Percentiles rank a stretch among this genome's conserved stretches.
These are phyloP conservation scores for Coniosporium tulheliwenetii DNA, from an alignment of 2,329 filamentous ascomycete species.

Conservation along the genomic window DNA sequence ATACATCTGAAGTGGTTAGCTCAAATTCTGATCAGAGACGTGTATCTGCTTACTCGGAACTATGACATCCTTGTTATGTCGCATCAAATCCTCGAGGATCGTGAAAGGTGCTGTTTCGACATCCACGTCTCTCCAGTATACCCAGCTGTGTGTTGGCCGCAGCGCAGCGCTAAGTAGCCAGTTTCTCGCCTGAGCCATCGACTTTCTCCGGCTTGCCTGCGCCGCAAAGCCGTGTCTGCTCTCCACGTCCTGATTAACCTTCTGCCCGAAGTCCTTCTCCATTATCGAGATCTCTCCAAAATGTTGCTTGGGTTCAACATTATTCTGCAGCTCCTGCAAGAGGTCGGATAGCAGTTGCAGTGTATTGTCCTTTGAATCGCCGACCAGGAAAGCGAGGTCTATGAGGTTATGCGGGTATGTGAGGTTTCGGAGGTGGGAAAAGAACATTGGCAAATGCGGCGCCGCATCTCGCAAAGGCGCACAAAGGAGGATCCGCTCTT, in stretches of 20 bases:
- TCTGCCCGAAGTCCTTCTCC: conserved; percentile 97
- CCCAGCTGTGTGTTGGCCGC: conserved; percentile 93
- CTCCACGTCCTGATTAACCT: conserved; percentile 94
- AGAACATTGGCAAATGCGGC: conserved; percentile 91
- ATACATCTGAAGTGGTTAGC: conserved; percentile 45
- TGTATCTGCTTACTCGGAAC: conserved; percentile 95
- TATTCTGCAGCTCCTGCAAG: conserved; percentile 63
- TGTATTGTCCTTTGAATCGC: conserved; percentile 90
- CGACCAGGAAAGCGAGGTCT: conserved; percentile 90
- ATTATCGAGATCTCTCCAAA: conserved; percentile 97
- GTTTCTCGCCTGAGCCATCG: conserved; percentile 96
- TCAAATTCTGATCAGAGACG: conserved; percentile 7
- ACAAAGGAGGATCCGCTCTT: conserved; percentile 88
- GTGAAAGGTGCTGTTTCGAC: conserved; percentile 95
- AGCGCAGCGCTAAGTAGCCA: conserved; percentile 91
- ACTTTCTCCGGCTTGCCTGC: conserved; percentile 80
- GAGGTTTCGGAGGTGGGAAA: conserved; percentile 89
- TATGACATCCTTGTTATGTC: conserved; percentile 96
- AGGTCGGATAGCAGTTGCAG: conserved; percentile 59
- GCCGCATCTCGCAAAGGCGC: conserved; percentile 88
- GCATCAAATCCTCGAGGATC: conserved; percentile 94
- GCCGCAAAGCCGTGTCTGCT: conserved; percentile 94
- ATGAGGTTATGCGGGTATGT: conserved; percentile 96
- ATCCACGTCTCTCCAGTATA: conserved; percentile 98
- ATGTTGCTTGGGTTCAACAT: conserved; percentile 62